These are phyloP conservation scores for Ceriops decandra DNA, from an alignment of 345 rosid genomes.

Conservation along the genomic window DNA sequence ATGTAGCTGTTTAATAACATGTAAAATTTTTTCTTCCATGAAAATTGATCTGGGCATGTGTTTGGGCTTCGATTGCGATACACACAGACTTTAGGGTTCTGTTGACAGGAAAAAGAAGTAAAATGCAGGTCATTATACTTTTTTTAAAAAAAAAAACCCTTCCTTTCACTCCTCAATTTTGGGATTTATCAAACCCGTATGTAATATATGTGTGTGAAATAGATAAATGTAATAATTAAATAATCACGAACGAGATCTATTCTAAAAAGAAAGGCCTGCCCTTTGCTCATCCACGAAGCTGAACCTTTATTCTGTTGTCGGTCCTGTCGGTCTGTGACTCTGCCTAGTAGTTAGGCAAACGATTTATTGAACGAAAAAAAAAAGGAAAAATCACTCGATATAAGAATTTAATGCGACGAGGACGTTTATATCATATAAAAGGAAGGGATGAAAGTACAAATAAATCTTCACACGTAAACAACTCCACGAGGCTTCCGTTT, in stretches of 20 bases:
- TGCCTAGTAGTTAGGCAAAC: neutral
- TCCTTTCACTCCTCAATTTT: neutral
- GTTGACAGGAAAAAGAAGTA: too few species aligned
- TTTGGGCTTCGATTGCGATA: too few species aligned
- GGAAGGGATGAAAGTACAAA: neutral
- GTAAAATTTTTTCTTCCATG: too few species aligned
- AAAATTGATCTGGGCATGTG: too few species aligned
- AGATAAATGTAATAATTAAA: neutral
- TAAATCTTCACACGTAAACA: slow-evolving; percentile 15
- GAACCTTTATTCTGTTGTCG: slow-evolving; percentile 34
- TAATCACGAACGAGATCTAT: slow-evolving; percentile 21
- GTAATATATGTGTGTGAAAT: neutral
- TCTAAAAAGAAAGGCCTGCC: slow-evolving; percentile 44
- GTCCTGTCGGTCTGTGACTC: slow-evolving; percentile 4
- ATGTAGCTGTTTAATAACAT: too few species aligned
- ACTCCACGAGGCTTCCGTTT: slow-evolving; percentile 28
- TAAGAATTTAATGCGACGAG: too few species aligned
- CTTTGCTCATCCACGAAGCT: slow-evolving; percentile 13
- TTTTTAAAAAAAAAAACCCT: neutral
- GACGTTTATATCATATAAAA: neutral
- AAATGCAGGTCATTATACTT: too few species aligned
- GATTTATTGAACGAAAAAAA: slow-evolving; percentile 14
- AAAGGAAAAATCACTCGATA: too few species aligned
- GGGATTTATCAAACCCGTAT: slow-evolving; percentile 8
- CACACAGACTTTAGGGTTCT: too few species aligned